phyloP scores from a whole-genome alignment of 208 protist genomes.

The Crithidia mellificae region DNA sequence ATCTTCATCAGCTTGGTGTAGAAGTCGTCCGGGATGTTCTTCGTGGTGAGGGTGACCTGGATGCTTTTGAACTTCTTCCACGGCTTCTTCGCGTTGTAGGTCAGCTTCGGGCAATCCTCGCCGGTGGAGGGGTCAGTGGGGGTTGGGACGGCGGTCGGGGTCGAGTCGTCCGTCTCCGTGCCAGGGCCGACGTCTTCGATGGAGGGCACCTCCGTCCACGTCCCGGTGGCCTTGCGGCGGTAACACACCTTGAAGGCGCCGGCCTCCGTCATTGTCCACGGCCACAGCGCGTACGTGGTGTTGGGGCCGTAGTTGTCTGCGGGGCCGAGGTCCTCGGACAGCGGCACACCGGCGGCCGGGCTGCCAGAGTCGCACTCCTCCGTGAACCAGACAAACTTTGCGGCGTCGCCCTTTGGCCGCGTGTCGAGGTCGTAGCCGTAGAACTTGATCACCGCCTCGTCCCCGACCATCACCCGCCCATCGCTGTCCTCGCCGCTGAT shows the following conservation, averaged over 20 bases:
- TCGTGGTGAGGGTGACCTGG: constrained; percentile 38
- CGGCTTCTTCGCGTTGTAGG: constrained; percentile 18
- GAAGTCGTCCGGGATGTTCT: constrained; percentile 28
- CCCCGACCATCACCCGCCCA: constrained; percentile 41
- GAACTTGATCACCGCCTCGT: constrained; percentile 65
- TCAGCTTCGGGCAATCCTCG: constrained; percentile 47
- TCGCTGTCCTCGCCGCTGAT: constrained; percentile 38
- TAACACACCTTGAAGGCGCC: constrained; percentile 84
- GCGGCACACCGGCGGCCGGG: constrained; percentile 66
- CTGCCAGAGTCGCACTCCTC: constrained; percentile 48
- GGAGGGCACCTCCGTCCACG: constrained; percentile 75
- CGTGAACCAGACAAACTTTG: constrained; percentile 72
- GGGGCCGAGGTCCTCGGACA: constrained; percentile 49
- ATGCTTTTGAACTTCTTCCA: constrained; percentile 54
- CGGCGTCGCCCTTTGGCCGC: constrained; percentile 52
- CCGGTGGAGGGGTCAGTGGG: constrained; percentile 58
- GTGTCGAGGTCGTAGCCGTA: constrained; percentile 78
- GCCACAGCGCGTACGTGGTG: constrained; percentile 70
- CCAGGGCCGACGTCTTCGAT: constrained; percentile 40
- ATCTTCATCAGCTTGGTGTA: constrained; percentile 31
- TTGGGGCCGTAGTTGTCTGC: constrained; percentile 68
- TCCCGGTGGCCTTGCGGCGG: constrained; percentile 29
- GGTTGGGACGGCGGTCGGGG: constrained; percentile 11
- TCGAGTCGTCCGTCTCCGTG: constrained; percentile 2
- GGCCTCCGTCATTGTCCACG: constrained; percentile 38